These are phyloP conservation scores for Melampsora americana DNA, from an alignment of 1,284 basidiomycete species.

Conservation along the genomic window DNA sequence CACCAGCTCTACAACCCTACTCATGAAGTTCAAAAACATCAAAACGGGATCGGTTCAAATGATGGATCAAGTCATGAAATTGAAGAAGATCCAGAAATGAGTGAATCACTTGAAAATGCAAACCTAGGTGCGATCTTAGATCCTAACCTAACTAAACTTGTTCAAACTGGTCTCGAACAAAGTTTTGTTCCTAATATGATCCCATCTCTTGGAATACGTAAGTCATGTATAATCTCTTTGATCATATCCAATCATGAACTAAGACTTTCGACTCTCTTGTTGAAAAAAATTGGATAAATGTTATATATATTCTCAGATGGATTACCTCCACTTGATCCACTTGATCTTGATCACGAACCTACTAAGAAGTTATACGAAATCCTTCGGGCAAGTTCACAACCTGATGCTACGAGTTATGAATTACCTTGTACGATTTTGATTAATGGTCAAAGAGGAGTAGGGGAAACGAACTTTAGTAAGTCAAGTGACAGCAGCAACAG, in stretches of 20 bases:
- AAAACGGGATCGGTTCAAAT: too few relatives aligned
- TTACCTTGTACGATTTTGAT: slow-evolving; percentile 68
- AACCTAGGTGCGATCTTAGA: slow-evolving; percentile 85
- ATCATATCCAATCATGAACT: neutral
- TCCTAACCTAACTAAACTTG: slow-evolving; percentile 66
- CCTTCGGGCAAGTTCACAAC: slow-evolving; percentile 61
- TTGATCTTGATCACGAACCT: slow-evolving; percentile 24
- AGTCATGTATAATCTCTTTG: slow-evolving; percentile 45
- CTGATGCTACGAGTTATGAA: slow-evolving; percentile 62
- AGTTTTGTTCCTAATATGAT: slow-evolving; percentile 64
- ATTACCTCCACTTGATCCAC: slow-evolving; percentile 33
- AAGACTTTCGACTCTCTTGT: slow-evolving; percentile 5
- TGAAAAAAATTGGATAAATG: neutral
- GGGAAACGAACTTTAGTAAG: slow-evolving; percentile 66
- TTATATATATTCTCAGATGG: slow-evolving; percentile 11
- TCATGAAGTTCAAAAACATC: too few relatives aligned
- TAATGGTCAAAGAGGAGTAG: slow-evolving; percentile 69
- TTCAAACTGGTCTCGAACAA: slow-evolving; percentile 75
- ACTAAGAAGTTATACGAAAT: slow-evolving; percentile 48
- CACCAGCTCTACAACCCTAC: neutral
- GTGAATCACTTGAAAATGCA: slow-evolving; percentile 56
- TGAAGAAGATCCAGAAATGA: slow-evolving; percentile 46
- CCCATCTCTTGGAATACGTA: slow-evolving; percentile 62
- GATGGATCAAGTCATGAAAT: slow-evolving; percentile 15
- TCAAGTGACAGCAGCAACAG: slow-evolving; percentile 65